Conservation (phyloP, 345 rosid genomes). For the Garcia nutans region DNA sequence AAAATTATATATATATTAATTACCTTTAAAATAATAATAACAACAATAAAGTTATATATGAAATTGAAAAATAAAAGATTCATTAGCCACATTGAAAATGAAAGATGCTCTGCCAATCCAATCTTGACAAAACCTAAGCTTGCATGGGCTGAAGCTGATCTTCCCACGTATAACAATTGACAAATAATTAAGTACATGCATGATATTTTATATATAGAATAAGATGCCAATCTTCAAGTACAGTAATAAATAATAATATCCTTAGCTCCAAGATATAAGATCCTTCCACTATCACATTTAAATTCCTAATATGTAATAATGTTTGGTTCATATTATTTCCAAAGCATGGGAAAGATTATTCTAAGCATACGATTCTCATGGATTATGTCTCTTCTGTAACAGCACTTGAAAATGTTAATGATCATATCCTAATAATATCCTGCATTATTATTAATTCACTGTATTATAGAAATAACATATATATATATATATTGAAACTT, state of each 20-base stretch:
- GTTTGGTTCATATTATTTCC: conserved; percentile 23
- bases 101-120: not conserved
- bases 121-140: not conserved
- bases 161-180: not conserved
- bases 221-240: conserved; percentile 28
- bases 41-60: not conserved
- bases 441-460: no score
- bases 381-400: conserved; percentile 1
- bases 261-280: not conserved
- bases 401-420: not conserved
- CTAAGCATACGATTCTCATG: conserved; percentile 34
- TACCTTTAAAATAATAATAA: not conserved
- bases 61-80: not conserved
- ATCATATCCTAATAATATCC: not conserved
- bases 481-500: no score
- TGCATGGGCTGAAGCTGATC: conserved; percentile 1
- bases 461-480: no score
- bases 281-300: not conserved
- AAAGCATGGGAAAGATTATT: conserved; percentile 20
- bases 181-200: not conserved
- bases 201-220: conserved; percentile 6
- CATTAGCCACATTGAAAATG: not conserved
- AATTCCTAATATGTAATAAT: not conserved
- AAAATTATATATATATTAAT: no score
- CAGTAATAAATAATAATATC: not conserved